Percentiles rank a stretch among this genome's conserved stretches.
Conservation (phyloP, 139 green algal species). For the Chlamydomonas schloesseri region DNA sequence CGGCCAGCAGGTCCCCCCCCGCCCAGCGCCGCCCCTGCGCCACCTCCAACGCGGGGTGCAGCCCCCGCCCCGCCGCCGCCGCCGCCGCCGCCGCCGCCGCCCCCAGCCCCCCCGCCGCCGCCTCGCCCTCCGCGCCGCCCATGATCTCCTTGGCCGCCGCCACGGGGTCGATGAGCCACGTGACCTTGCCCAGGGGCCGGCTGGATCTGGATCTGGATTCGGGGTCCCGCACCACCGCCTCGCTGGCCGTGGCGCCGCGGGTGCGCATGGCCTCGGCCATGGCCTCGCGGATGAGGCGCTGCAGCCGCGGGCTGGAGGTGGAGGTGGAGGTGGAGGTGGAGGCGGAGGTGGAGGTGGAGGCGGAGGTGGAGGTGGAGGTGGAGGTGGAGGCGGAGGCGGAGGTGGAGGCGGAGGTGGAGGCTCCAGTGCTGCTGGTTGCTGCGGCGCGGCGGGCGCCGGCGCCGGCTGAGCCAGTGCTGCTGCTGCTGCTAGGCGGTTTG, state of each 20-base stretch:
- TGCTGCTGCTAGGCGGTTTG: too few species aligned
- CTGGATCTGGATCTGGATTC: neutral
- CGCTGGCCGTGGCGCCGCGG: neutral
- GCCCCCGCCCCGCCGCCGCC: neutral
- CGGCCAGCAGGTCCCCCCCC: neutral
- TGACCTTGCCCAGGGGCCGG: slow-evolving; percentile 1
- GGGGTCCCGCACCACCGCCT: neutral
- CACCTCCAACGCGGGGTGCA: neutral
- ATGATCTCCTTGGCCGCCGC: neutral
- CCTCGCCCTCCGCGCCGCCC: neutral
- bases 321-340: too few species aligned
- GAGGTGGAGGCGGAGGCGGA: too few species aligned
- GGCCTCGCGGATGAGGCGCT: slow-evolving; percentile 5
- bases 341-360: too few species aligned
- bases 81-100: neutral
- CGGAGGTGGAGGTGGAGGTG: too few species aligned
- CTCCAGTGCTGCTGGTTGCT: too few species aligned
- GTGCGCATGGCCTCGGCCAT: neutral
- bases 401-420: too few species aligned
- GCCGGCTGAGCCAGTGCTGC: neutral
- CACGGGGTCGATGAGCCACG: neutral
- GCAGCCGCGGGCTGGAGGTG: neutral
- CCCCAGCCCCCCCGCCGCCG: too few species aligned
- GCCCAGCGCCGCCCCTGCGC: slow-evolving; percentile 6
- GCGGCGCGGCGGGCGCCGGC: too few species aligned